phyloP scores from a whole-genome alignment of 1,284 basidiomycete species.

The Exobasidium rhododendri region DNA sequence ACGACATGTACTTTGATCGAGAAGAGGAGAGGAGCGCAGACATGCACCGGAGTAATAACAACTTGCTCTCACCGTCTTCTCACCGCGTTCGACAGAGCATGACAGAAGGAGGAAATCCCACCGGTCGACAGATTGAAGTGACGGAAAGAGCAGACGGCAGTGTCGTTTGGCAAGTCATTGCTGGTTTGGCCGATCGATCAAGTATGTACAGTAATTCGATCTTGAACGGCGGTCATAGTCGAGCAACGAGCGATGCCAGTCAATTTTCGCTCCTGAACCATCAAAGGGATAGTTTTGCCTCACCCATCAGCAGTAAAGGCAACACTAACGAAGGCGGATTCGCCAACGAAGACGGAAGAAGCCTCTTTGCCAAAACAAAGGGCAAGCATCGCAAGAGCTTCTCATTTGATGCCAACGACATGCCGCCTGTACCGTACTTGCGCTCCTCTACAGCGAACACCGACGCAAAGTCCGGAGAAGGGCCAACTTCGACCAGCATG shows the following conservation, averaged over 20 bases:
- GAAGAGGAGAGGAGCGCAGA: conserved; percentile 6
- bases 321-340: conserved; percentile 17
- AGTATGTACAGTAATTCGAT: conserved; percentile 34
- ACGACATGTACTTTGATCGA: conserved; percentile 38
- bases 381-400: conserved; percentile 21
- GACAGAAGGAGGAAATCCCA: conserved; percentile 8
- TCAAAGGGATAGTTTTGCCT: conserved; percentile 1
- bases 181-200: conserved; percentile 34
- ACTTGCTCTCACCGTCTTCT: not conserved
- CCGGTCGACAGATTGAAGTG: conserved; percentile 39
- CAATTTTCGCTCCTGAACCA: conserved; percentile 15
- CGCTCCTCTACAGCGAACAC: conserved; percentile 1
- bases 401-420: conserved; percentile 17
- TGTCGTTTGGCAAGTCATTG: conserved; percentile 49
- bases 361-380: conserved; percentile 29
- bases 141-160: conserved; percentile 46
- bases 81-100: not conserved
- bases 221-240: conserved; percentile 19
- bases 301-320: conserved; percentile 5
- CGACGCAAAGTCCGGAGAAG: not conserved
- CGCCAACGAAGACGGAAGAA: conserved; percentile 32
- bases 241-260: conserved; percentile 16
- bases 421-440: not conserved
- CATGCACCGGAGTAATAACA: not conserved
- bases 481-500: not conserved